phyloP scores from a whole-genome alignment of 2,329 filamentous ascomycete genomes.

The Neofusicoccum laricinum region DNA sequence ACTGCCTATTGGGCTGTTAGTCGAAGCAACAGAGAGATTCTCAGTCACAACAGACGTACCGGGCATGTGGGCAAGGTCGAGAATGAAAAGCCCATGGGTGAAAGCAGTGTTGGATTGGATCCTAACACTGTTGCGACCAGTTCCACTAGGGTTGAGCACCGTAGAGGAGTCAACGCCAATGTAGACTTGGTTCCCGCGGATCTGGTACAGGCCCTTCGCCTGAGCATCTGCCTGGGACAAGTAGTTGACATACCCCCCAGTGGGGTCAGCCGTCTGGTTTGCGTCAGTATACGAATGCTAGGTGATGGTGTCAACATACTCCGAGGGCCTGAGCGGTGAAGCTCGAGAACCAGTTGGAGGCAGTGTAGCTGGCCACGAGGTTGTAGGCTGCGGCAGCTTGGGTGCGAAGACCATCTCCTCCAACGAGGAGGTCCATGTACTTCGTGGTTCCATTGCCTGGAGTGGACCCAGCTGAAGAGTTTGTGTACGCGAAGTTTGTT shows the following conservation, averaged over 20 bases:
- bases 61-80: slow-evolving; percentile 39
- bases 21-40: too few relatives aligned
- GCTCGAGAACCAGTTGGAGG: slow-evolving; percentile 37
- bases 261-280: slow-evolving; percentile 33
- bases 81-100: slow-evolving; percentile 37
- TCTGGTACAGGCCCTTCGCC: slow-evolving; percentile 30
- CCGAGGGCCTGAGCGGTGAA: slow-evolving; percentile 30
- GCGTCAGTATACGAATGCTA: background rate
- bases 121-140: slow-evolving; percentile 36
- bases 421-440: background rate
- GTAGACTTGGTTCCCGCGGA: slow-evolving; percentile 34
- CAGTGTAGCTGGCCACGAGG: slow-evolving; percentile 35
- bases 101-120: slow-evolving; percentile 36
- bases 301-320: slow-evolving; percentile 20
- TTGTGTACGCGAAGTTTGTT: background rate
- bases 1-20: background rate
- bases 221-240: slow-evolving; percentile 33
- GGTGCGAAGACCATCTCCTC: background rate
- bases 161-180: slow-evolving; percentile 37
- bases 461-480: slow-evolving; percentile 8
- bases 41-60: slow-evolving; percentile 20
- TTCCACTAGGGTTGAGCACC: slow-evolving; percentile 30
- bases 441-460: background rate
- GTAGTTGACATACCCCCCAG: slow-evolving; percentile 39
- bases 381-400: slow-evolving; percentile 24